A percentile compares a stretch with the other conserved stretches of the same genome.
phyloP scores from a whole-genome alignment of 768 basidiomycete species.

The Amanita fuliginea region DNA sequence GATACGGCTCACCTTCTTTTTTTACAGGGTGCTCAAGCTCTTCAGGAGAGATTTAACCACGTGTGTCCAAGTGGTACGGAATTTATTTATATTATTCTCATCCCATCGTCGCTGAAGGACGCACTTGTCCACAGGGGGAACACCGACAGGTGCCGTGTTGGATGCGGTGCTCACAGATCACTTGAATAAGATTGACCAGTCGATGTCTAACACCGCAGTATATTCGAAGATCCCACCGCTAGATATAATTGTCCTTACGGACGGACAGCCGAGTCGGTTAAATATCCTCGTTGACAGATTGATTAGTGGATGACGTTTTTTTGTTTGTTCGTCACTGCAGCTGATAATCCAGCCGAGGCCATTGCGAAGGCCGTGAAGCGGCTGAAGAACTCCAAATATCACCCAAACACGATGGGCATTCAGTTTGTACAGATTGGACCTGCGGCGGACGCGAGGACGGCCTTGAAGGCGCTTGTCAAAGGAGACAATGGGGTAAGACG shows the following conservation, averaged over 20 bases:
- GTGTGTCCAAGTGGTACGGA: constrained; percentile 11
- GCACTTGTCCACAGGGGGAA: constrained; percentile 11
- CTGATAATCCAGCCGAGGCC: constrained; percentile 5
- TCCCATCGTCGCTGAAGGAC: not conserved
- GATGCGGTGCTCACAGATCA: constrained; percentile 9
- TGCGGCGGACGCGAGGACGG: constrained; percentile 11
- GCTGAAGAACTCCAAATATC: constrained; percentile 15
- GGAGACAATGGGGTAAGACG: constrained; percentile 16
- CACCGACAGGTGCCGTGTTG: constrained; percentile 20
- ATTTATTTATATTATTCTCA: not conserved
- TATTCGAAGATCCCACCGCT: constrained; percentile 18
- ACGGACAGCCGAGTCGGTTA: constrained; percentile 18
- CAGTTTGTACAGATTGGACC: constrained; percentile 24
- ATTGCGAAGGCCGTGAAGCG: constrained; percentile 15
- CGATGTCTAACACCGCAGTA: not conserved
- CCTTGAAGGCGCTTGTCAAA: constrained; percentile 15
- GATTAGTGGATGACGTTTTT: not conserved
- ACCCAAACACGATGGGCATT: constrained; percentile 21
- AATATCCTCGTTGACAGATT: not conserved
- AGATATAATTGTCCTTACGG: constrained; percentile 24
- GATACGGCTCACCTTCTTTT: not conserved
- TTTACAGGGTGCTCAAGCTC: constrained; percentile 10
- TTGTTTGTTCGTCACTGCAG: not conserved
- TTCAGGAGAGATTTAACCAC: constrained; percentile 12
- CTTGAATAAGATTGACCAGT: constrained; percentile 11